Evolutionary conservation across 2,329 filamentous ascomycete species (phyloP), one percentile per base, ranked within the genome.

Genomic region (Rutstroemia sp.): DNA sequence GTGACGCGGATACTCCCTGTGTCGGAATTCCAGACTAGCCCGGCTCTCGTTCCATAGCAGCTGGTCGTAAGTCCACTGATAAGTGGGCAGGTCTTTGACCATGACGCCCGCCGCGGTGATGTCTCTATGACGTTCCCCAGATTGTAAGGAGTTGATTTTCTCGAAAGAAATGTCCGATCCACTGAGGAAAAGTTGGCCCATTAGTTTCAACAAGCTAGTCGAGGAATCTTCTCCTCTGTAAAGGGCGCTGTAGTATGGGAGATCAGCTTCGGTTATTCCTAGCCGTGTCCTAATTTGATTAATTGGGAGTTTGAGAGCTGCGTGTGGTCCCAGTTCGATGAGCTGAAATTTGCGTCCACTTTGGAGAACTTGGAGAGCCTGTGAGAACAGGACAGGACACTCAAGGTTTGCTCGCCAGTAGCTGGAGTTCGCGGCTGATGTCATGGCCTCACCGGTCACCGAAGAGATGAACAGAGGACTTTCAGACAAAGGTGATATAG

Each of bases 401-500:
- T 57, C 56, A 8, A 57, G 37, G 1, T 65, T 42, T 1, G 64
- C 47, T 14, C 63, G 63, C 76, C 76, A 79, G 60, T 78, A 78
- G 6, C 37, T 37, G 14, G 48, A 17, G 17, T 51, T 51, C 7
- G 58, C 27, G 30, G 2, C 10, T 42, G 16, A 27, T 9, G 9
- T 8, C 27, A 19, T 48, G 5, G 12, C 16, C 21, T 48, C 21
- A 6, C 21, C 46, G 16, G 46, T 48, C 10, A 48, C 46, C 19
- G 46, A 48, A 9, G 46, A 48, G 12, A 48, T 14, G 16, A 27
- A 48, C 9, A 34, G 7, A 19, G 21, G 21, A 48, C 16, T 9
- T 17, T 14, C 25, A 10, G n/a, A 8, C 3, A 37, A 19, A n/a
- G 23, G n/a, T 34, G 25, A 37, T 23, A 21, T 9, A 9, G 41